Conservation (phyloP, 2,329 filamentous ascomycete genomes). For the Penicillium sp. region DNA sequence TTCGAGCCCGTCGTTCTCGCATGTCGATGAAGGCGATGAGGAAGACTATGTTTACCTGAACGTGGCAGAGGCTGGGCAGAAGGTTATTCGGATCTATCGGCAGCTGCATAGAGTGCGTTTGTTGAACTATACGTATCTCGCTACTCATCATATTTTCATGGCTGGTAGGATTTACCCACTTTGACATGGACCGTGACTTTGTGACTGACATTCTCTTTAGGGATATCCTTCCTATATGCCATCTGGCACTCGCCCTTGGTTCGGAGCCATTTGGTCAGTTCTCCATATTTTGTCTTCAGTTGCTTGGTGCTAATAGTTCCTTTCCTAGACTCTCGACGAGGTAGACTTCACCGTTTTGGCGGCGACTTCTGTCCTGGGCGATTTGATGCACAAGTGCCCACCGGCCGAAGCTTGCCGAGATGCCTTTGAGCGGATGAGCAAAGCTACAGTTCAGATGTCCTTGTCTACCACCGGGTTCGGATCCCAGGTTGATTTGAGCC, state of each 20-base stretch:
- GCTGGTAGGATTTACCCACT: constrained; percentile 60
- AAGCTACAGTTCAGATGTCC: constrained; percentile 93
- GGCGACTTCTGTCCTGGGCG: constrained; percentile 85
- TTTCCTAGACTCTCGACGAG: constrained; percentile 71
- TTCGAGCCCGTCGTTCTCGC: constrained; percentile 52
- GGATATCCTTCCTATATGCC: constrained; percentile 89
- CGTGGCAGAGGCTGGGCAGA: constrained; percentile 91
- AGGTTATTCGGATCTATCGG: constrained; percentile 83
- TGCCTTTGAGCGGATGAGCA: constrained; percentile 91
- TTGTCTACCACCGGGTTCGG: constrained; percentile 83
- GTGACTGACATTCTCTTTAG: constrained; percentile 36
- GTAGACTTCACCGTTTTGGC: constrained; percentile 96
- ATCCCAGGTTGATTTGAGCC: constrained; percentile 35
- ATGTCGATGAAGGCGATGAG: constrained; percentile 56
- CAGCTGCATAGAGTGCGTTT: constrained; percentile 83
- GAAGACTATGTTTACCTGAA: constrained; percentile 91
- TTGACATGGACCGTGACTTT: not conserved
- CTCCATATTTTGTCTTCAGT: not conserved
- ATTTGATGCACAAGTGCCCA: constrained; percentile 90
- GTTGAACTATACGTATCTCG: constrained; percentile 93
- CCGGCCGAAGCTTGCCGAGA: constrained; percentile 92
- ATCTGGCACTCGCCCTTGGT: constrained; percentile 95
- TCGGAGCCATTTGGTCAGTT: constrained; percentile 74
- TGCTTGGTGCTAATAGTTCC: constrained; percentile 10
- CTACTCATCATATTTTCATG: constrained; percentile 96